Conservation (phyloP, 2,329 filamentous ascomycete genomes). For the Nemania serpens region DNA sequence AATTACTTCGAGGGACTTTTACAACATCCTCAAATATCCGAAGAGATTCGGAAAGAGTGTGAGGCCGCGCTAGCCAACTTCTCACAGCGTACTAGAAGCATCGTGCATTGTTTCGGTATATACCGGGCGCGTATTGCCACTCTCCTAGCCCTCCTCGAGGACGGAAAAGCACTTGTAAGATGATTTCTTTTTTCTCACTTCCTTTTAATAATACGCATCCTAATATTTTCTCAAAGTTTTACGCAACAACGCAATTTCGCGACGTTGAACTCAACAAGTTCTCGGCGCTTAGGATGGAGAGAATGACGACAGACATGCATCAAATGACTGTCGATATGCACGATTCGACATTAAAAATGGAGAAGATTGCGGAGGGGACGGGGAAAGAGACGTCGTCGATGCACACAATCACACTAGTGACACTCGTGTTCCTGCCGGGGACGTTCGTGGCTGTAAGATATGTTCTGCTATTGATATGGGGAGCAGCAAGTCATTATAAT, state of each 20-base stretch:
- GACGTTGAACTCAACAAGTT: slow-evolving; percentile 12
- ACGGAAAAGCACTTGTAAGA: slow-evolving; percentile 13
- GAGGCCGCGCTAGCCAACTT: background rate
- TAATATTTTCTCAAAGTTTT: background rate
- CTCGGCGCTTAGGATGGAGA: background rate
- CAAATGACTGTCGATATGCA: background rate
- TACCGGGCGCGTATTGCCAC: slow-evolving; percentile 11
- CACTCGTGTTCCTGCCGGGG: slow-evolving; percentile 12
- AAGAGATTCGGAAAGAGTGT: background rate
- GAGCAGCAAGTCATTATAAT: background rate
- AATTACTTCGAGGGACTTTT: background rate
- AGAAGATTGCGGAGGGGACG: slow-evolving; percentile 4
- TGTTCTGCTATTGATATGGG: background rate
- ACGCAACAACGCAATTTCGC: slow-evolving; percentile 6
- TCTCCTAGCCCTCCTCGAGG: background rate
- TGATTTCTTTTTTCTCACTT: background rate
- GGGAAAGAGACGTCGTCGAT: slow-evolving; percentile 13
- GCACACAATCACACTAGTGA: slow-evolving; percentile 17
- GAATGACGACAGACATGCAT: slow-evolving; percentile 10
- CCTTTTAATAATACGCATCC: background rate
- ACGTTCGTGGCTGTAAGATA: slow-evolving; percentile 23
- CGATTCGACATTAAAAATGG: slow-evolving; percentile 5
- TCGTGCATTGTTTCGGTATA: background rate
- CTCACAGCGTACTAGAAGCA: background rate
- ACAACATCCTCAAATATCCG: background rate